A percentile compares a stretch with the other conserved stretches of the same genome.
phyloP scores from a whole-genome alignment of 805 yeast species.

The Allodekkera sacchari region DNA sequence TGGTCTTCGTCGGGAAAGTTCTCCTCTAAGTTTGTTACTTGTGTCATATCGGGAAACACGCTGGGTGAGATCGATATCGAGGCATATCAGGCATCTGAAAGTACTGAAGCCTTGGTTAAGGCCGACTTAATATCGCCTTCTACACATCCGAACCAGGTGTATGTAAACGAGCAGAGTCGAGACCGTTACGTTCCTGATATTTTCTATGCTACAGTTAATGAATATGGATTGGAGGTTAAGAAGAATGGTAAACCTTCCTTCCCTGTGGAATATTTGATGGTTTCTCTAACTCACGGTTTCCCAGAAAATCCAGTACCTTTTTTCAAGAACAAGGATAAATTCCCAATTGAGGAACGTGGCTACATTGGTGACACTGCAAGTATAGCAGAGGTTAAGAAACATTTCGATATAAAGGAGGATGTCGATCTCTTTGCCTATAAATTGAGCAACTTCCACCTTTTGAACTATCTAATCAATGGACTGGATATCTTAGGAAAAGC shows the following conservation, averaged over 20 bases:
- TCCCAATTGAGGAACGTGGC: slow-evolving; percentile 76
- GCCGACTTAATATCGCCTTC: slow-evolving; percentile 85
- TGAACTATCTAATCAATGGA: slow-evolving; percentile 43
- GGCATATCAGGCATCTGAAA: slow-evolving; percentile 80
- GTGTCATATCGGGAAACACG: slow-evolving; percentile 85
- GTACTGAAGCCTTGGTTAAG: slow-evolving; percentile 79
- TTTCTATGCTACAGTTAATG: slow-evolving; percentile 75
- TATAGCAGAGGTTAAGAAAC: slow-evolving; percentile 41
- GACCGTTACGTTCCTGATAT: slow-evolving; percentile 91
- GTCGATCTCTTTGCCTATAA: slow-evolving; percentile 5
- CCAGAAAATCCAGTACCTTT: slow-evolving; percentile 52
- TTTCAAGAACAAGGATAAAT: slow-evolving; percentile 37
- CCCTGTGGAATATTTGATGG: slow-evolving; percentile 85
- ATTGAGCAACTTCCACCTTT: slow-evolving; percentile 69
- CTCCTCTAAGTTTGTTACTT: slow-evolving; percentile 88
- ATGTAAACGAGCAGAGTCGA: slow-evolving; percentile 63
- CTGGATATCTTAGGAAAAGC: slow-evolving; percentile 47
- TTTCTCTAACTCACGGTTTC: slow-evolving; percentile 88
- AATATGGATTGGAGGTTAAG: slow-evolving; percentile 83
- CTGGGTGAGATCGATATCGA: slow-evolving; percentile 85
- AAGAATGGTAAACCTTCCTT: slow-evolving; percentile 84
- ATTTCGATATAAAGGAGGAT: slow-evolving; percentile 28
- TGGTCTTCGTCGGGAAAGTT: slow-evolving; percentile 55
- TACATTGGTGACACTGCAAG: slow-evolving; percentile 71
- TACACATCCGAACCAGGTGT: slow-evolving; percentile 83